Percentiles rank a stretch among this genome's conserved stretches.
These are phyloP conservation scores for Kodamaea suecica DNA, from an alignment of 1,139 yeast species.

Conservation along the genomic window DNA sequence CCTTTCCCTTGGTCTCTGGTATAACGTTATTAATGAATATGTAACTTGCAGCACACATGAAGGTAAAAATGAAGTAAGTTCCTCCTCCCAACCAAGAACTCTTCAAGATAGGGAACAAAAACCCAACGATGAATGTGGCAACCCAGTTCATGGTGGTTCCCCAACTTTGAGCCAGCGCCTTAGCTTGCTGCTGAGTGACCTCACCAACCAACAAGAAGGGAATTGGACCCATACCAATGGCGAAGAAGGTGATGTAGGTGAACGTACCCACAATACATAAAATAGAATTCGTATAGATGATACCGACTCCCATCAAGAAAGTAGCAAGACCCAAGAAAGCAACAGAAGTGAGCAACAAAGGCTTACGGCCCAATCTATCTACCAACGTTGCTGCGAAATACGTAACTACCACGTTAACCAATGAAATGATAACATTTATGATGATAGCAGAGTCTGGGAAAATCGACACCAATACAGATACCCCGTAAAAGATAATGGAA, in stretches of 20 bases:
- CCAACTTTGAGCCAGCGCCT: slow-evolving; percentile 86
- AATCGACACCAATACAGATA: slow-evolving; percentile 64
- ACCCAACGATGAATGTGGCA: slow-evolving; percentile 81
- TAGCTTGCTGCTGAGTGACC: slow-evolving; percentile 75
- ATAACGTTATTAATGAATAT: slow-evolving; percentile 46
- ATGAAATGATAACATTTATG: slow-evolving; percentile 72
- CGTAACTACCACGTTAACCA: slow-evolving; percentile 71
- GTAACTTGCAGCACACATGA: slow-evolving; percentile 48
- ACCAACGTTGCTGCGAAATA: slow-evolving; percentile 67
- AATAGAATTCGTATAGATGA: slow-evolving; percentile 45
- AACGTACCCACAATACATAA: slow-evolving; percentile 67
- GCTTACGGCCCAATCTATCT: slow-evolving; percentile 73
- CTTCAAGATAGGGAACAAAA: slow-evolving; percentile 71
- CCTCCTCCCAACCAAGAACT: slow-evolving; percentile 63
- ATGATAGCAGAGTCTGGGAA: slow-evolving; percentile 68
- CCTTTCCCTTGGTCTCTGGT: slow-evolving; percentile 80
- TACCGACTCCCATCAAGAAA: slow-evolving; percentile 63
- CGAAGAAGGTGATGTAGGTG: slow-evolving; percentile 77
- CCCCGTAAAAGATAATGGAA: slow-evolving; percentile 89
- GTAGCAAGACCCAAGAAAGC: slow-evolving; percentile 69
- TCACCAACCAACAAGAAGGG: slow-evolving; percentile 91
- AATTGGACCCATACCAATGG: slow-evolving; percentile 90
- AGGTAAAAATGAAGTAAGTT: slow-evolving; percentile 73
- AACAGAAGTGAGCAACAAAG: slow-evolving; percentile 63
- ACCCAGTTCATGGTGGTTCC: slow-evolving; percentile 92